These are phyloP conservation scores for Tympanopsis confertula DNA, from an alignment of 2,329 filamentous ascomycete genomes.

Conservation along the genomic window DNA sequence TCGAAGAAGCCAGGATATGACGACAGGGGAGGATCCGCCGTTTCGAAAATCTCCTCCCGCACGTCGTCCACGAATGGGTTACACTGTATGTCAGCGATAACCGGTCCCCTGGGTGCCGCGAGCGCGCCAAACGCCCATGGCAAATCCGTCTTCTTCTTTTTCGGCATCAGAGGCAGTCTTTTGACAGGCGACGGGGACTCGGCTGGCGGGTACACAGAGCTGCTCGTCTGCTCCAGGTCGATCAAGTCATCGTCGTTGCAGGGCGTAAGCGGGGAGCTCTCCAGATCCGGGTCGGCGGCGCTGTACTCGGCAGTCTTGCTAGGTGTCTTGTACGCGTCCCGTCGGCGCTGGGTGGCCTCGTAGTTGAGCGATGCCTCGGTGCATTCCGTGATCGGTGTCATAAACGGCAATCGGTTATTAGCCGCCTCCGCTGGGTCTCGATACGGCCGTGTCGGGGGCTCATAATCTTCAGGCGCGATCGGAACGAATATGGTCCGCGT, in stretches of 20 bases:
- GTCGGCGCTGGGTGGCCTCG: slow-evolving; percentile 44
- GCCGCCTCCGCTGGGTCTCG: slow-evolving; percentile 69
- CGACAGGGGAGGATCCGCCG: slow-evolving; percentile 60
- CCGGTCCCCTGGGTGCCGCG: slow-evolving; percentile 47
- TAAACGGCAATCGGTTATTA: slow-evolving; percentile 88
- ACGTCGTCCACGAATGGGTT: slow-evolving; percentile 78
- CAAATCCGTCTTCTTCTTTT: slow-evolving; percentile 9
- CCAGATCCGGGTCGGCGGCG: slow-evolving; percentile 13
- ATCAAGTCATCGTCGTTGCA: slow-evolving; percentile 14
- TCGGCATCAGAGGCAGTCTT: too few relatives aligned
- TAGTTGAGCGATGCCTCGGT: slow-evolving; percentile 78
- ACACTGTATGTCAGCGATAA: slow-evolving; percentile 73
- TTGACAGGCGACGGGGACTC: not conserved
- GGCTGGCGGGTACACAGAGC: not conserved
- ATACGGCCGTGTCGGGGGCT: slow-evolving; percentile 67
- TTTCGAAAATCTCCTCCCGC: slow-evolving; percentile 62
- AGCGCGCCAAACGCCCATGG: slow-evolving; percentile 19
- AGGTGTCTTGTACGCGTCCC: slow-evolving; percentile 64
- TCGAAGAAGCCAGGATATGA: slow-evolving; percentile 74
- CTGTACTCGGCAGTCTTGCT: slow-evolving; percentile 37
- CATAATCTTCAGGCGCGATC: slow-evolving; percentile 75
- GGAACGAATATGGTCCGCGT: slow-evolving; percentile 63
- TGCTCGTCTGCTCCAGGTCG: slow-evolving; percentile 9
- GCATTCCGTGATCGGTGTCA: slow-evolving; percentile 95
- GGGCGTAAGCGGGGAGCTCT: slow-evolving; percentile 8